Percentiles rank a stretch among this genome's conserved stretches.
phyloP scores from a whole-genome alignment of 2,329 filamentous ascomycete genomes.

The Trichoderma atrobrunneum region DNA sequence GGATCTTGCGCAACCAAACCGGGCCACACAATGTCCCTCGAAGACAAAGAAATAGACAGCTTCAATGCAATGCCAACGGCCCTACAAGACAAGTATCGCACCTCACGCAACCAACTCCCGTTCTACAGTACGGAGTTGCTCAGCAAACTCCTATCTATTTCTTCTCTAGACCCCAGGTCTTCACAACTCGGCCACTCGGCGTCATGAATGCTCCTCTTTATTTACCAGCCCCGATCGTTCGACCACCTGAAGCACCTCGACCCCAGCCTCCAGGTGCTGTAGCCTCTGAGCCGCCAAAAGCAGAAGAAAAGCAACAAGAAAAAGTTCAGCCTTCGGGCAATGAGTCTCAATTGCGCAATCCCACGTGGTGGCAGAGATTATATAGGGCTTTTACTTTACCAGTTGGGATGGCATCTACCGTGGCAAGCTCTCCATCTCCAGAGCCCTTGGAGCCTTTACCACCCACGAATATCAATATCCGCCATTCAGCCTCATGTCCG shows the following conservation, averaged over 20 bases:
- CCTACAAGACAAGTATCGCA: background rate
- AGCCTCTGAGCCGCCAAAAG: background rate
- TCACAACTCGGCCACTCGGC: background rate
- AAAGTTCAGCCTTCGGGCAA: background rate
- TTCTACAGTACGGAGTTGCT: background rate
- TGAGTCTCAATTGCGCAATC: slow-evolving; percentile 21
- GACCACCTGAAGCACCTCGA: background rate
- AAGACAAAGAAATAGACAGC: slow-evolving; percentile 16
- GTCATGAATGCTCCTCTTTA: background rate
- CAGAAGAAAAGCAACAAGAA: background rate
- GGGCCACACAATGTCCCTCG: slow-evolving; percentile 12
- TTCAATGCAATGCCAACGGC: background rate
- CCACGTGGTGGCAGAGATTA: slow-evolving; percentile 31
- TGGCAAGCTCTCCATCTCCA: slow-evolving; percentile 30
- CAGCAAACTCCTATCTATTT: background rate
- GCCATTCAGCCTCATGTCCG: background rate
- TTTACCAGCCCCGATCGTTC: background rate
- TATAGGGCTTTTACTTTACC: slow-evolving; percentile 30
- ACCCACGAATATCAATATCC: background rate
- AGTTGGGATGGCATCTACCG: slow-evolving; percentile 36
- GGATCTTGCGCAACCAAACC: background rate
- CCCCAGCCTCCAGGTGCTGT: background rate
- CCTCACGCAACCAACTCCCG: background rate
- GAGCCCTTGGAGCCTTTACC: slow-evolving; percentile 23
- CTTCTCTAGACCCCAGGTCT: background rate